Evolutionary conservation across 2,329 filamentous ascomycete genomes (phyloP).

Genomic region (Exophiala spinifera): DNA sequence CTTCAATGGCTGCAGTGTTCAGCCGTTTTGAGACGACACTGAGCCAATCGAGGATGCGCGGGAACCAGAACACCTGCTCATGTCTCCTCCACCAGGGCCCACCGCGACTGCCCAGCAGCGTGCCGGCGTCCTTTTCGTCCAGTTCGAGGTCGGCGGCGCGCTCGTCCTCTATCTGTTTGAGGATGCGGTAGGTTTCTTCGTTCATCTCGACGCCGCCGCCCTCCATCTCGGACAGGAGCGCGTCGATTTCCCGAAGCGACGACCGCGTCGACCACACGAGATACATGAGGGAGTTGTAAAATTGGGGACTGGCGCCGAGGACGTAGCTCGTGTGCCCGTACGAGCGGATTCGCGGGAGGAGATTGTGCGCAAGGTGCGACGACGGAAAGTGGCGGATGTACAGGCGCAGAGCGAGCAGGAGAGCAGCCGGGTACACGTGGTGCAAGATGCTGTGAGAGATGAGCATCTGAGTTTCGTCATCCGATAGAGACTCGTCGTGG

Average conservation of each 20-base stretch:
- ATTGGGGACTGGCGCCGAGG: constrained; percentile 40
- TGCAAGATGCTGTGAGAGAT: constrained; percentile 10
- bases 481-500: background rate
- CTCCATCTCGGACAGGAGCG: constrained; percentile 45
- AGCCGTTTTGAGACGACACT: constrained; percentile 9
- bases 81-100: constrained; percentile 21
- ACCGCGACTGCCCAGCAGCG: constrained; percentile 3
- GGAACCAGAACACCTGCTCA: constrained; percentile 23
- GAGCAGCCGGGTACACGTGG: constrained; percentile 41
- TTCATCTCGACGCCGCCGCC: constrained; percentile 40
- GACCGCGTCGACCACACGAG: constrained; percentile 43
- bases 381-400: constrained; percentile 40
- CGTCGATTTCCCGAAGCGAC: constrained; percentile 40
- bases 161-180: constrained; percentile 19
- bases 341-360: constrained; percentile 40
- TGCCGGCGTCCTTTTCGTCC: background rate
- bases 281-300: constrained; percentile 46
- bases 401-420: constrained; percentile 41
- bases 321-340: constrained; percentile 42
- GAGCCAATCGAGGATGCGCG: constrained; percentile 20
- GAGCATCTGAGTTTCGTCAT: background rate
- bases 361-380: constrained; percentile 40
- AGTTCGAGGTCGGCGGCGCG: constrained; percentile 10
- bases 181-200: constrained; percentile 32
- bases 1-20: constrained; percentile 4